Evolutionary conservation across 2,329 filamentous ascomycete genomes (phyloP), one percentile per base, ranked within the genome.

Genomic region (Aschersonia sp.): DNA sequence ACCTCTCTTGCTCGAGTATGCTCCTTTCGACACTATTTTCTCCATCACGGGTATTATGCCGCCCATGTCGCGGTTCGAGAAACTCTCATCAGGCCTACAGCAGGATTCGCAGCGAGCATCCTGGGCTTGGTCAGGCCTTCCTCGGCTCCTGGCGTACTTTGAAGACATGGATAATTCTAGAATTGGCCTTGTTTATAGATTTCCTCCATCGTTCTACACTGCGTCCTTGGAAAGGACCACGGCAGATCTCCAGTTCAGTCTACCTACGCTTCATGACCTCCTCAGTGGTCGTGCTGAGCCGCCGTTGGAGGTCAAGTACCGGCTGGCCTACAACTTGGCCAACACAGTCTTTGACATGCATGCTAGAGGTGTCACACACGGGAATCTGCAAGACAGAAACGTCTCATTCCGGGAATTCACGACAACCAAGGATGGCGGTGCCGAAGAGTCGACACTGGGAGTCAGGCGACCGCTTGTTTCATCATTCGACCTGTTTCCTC

Each of bases 301-400:
- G 0, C 75, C 76, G 37, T 68, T 89, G 0, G 85, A 90, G 63
- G 80, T 82, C 49, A 85, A 86, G 55, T 89, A 87, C 56, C 75
- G 81, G 11, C 69, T 90, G 45, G 84, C 84, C 4, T 73, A 83
- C 47, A 85, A 86, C 53, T 69, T 89, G 4, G 77, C 77, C 32
- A 81, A 81, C 52, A 84, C 83, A 4, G 72, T 89, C 35, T 85
- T 84, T 56, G 81, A 84, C 53, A 69, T 89, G 60, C 84, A 89
- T 58, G 73, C 75, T 2, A 72, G 81, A 41, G 77, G 79, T 11
- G 76, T 87, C 46, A 75, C 74, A 0, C 85, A 89, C 60, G 82
- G 84, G 5, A 82, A 84, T 54, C 72, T 90, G 32, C 69, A 75
- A 44, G 79, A 79, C 53, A 74, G 70, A 41, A 85, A 82, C 50